These are phyloP conservation scores for Stemphylium beticola DNA, from an alignment of 2,329 filamentous ascomycete species.

Conservation along the genomic window DNA sequence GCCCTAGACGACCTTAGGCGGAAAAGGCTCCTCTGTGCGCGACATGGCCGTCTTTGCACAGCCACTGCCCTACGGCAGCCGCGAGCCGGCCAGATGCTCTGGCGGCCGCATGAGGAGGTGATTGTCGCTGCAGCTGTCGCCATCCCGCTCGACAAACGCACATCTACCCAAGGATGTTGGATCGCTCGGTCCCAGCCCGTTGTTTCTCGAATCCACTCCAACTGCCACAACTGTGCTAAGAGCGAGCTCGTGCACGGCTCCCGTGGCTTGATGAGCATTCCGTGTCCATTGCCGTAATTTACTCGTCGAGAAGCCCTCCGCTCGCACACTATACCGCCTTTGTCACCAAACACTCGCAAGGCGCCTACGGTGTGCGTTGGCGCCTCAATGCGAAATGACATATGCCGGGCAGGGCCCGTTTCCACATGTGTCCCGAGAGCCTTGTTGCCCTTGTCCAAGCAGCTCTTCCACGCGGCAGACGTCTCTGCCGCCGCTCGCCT, in stretches of 20 bases:
- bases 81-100: slow-evolving; percentile 35
- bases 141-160: slow-evolving; percentile 30
- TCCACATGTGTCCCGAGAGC: slow-evolving; percentile 24
- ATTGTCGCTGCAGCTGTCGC: slow-evolving; percentile 44
- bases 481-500: slow-evolving; percentile 24
- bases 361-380: slow-evolving; percentile 39
- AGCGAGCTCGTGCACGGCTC: slow-evolving; percentile 28
- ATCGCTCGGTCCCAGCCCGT: slow-evolving; percentile 35
- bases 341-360: slow-evolving; percentile 22
- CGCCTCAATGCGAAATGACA: slow-evolving; percentile 40
- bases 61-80: slow-evolving; percentile 44
- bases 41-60: slow-evolving; percentile 35
- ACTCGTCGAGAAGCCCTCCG: slow-evolving; percentile 14
- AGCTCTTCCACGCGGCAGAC: slow-evolving; percentile 27
- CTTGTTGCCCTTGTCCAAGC: slow-evolving; percentile 22
- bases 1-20: no score
- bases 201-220: slow-evolving; percentile 39
- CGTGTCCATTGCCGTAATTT: slow-evolving; percentile 35
- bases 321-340: slow-evolving; percentile 26
- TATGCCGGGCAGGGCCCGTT: slow-evolving; percentile 28
- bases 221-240: slow-evolving; percentile 21
- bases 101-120: slow-evolving; percentile 31
- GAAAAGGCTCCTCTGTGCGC: slow-evolving; percentile 17
- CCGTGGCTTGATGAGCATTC: slow-evolving; percentile 29
- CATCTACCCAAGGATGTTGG: slow-evolving; percentile 22